These are phyloP conservation scores for Claviceps digitariae DNA, from an alignment of 2,329 filamentous ascomycete species.

Conservation along the genomic window DNA sequence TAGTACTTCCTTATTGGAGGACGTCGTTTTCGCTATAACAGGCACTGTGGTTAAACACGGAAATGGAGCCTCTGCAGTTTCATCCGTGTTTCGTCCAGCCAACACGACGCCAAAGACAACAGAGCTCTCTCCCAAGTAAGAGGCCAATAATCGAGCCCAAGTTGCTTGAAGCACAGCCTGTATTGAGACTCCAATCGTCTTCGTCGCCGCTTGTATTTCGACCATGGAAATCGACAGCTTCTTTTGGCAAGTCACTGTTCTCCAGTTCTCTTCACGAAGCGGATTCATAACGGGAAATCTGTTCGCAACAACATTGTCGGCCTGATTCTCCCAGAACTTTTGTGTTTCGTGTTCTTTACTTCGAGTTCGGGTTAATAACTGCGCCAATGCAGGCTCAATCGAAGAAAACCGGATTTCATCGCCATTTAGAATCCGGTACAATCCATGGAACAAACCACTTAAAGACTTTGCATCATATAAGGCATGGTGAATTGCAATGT, in stretches of 20 bases:
- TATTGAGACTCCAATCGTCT: slow-evolving; percentile 49
- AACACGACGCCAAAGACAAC: slow-evolving; percentile 72
- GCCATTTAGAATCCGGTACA: slow-evolving; percentile 24
- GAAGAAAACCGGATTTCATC: slow-evolving; percentile 4
- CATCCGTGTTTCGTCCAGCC: slow-evolving; percentile 54
- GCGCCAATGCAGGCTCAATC: slow-evolving; percentile 24
- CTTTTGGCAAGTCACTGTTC: slow-evolving; percentile 20
- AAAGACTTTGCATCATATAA: slow-evolving; percentile 76
- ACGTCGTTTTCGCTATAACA: slow-evolving; percentile 42
- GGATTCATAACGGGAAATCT: slow-evolving; percentile 69
- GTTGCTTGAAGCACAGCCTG: slow-evolving; percentile 65
- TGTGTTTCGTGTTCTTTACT: slow-evolving; percentile 21
- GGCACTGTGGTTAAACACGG: slow-evolving; percentile 78
- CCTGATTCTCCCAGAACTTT: slow-evolving; percentile 50
- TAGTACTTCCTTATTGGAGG: slow-evolving; percentile 44
- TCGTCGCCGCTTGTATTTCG: slow-evolving; percentile 42
- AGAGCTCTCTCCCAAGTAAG: slow-evolving; percentile 60
- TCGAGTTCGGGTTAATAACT: slow-evolving; percentile 25
- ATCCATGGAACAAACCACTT: slow-evolving; percentile 45
- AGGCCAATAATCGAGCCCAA: slow-evolving; percentile 62
- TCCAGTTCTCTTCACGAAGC: slow-evolving; percentile 26
- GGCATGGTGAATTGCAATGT: slow-evolving; percentile 57
- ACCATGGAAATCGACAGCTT: slow-evolving; percentile 25
- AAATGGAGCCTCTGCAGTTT: slow-evolving; percentile 48
- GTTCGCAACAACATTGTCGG: slow-evolving; percentile 41